phyloP scores from a whole-genome alignment of 208 protist species.

The Wallacemonas rigidus region DNA sequence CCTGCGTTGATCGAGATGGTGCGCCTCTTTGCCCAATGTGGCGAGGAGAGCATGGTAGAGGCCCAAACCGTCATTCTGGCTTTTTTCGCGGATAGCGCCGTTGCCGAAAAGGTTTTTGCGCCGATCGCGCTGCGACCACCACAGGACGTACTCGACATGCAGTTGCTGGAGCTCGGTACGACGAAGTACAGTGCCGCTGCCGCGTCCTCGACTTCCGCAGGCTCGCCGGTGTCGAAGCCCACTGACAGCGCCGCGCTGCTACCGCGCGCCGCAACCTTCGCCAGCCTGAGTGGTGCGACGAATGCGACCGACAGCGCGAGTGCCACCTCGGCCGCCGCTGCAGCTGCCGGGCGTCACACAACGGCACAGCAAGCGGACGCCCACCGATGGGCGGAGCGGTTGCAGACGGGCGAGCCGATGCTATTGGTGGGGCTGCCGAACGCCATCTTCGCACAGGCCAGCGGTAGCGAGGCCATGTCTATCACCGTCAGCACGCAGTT shows the following conservation, averaged over 20 bases:
- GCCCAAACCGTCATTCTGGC: slow-evolving; percentile 40
- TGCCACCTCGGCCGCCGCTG: neutral
- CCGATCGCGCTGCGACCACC: slow-evolving; percentile 17
- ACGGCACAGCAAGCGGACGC: neutral
- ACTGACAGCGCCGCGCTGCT: too few relatives aligned
- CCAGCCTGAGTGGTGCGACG: neutral
- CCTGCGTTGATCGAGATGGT: slow-evolving; percentile 34
- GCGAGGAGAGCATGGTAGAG: slow-evolving; percentile 48
- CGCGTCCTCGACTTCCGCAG: neutral
- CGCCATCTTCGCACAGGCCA: slow-evolving; percentile 25
- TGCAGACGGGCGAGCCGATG: neutral
- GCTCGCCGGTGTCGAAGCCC: neutral
- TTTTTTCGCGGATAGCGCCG: slow-evolving; percentile 21
- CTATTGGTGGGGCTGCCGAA: slow-evolving; percentile 41
- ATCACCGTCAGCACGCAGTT: slow-evolving; percentile 31
- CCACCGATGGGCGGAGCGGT: neutral
- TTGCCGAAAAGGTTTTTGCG: slow-evolving; percentile 28
- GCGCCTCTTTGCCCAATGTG: slow-evolving; percentile 38
- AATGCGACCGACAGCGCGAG: neutral
- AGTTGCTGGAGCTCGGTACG: neutral
- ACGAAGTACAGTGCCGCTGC: too few relatives aligned
- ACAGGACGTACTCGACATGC: neutral
- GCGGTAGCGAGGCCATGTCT: slow-evolving; percentile 22
- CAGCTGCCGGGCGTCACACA: neutral
- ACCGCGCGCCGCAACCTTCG: neutral